Evolutionary conservation across 2,329 filamentous ascomycete species (phyloP).

Genomic region (Ceratocystis eucalypticola): DNA sequence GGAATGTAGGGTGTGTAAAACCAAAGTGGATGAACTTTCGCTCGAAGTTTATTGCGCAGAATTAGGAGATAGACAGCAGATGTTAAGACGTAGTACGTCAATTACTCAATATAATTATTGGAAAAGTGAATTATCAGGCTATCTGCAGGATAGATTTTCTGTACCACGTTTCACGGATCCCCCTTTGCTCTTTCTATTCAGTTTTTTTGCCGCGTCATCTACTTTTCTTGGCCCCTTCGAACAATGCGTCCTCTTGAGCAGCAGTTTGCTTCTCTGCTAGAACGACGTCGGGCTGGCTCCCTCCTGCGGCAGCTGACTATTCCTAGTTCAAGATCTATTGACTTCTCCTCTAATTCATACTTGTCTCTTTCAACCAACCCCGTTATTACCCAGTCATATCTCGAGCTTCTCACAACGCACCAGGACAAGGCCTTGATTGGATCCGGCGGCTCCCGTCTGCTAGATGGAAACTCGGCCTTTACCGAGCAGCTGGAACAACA

Average conservation of each 20-base stretch:
- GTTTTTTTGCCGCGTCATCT: no score
- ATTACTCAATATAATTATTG: no score
- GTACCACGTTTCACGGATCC: no score
- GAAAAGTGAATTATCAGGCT: no score
- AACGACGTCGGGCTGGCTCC: neutral
- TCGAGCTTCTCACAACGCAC: conserved; percentile 44
- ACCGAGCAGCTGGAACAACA: conserved; percentile 34
- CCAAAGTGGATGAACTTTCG: no score
- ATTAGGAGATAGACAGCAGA: no score
- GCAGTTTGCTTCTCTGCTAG: conserved; percentile 1
- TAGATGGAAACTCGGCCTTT: conserved; percentile 37
- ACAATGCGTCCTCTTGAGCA: conserved; percentile 4
- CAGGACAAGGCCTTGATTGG: conserved; percentile 29
- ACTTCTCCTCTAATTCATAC: conserved; percentile 69
- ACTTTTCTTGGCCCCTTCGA: no score
- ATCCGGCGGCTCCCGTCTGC: conserved; percentile 39
- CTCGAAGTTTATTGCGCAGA: no score
- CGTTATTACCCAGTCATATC: conserved; percentile 33
- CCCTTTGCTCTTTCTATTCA: no score
- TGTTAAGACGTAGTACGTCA: no score
- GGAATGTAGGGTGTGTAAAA: no score
- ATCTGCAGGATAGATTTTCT: no score
- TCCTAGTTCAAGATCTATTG: conserved; percentile 30
- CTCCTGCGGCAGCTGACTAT: neutral
- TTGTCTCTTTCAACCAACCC: conserved; percentile 54